Conservation (phyloP, 768 basidiomycete species). For the Kwoniella heveanensis region DNA sequence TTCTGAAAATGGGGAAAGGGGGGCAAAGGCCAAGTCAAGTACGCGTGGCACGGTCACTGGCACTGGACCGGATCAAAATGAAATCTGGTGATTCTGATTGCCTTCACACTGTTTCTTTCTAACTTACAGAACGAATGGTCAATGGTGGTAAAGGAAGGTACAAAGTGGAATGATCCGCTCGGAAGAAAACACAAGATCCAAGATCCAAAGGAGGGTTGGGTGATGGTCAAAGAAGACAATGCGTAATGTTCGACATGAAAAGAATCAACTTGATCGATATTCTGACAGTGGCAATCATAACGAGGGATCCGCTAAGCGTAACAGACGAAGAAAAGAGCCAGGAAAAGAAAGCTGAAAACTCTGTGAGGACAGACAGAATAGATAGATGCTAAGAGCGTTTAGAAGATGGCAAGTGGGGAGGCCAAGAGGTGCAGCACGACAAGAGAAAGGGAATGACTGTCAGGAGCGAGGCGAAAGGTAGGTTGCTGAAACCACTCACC, state of each 20-base stretch:
- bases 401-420: background rate
- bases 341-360: too few relatives aligned
- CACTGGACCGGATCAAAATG: background rate
- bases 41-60: background rate
- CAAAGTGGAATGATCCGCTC: background rate
- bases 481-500: background rate
- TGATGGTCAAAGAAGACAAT: background rate
- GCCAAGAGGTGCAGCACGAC: background rate
- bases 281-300: too few relatives aligned
- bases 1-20: background rate
- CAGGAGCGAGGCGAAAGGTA: background rate
- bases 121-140: too few relatives aligned
- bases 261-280: background rate
- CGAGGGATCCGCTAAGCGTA: too few relatives aligned
- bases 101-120: too few relatives aligned
- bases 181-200: background rate
- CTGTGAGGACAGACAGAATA: background rate
- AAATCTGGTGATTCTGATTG: too few relatives aligned
- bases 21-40: background rate
- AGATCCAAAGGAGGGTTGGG: background rate
- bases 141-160: background rate
- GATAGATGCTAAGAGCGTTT: too few relatives aligned
- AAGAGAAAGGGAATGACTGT: background rate
- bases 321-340: too few relatives aligned
- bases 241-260: background rate